A percentile compares a stretch with the other conserved stretches of the same genome.
Evolutionary conservation across 2,329 filamentous ascomycete genomes (phyloP).

Genomic region (Hypoxylon sp.): DNA sequence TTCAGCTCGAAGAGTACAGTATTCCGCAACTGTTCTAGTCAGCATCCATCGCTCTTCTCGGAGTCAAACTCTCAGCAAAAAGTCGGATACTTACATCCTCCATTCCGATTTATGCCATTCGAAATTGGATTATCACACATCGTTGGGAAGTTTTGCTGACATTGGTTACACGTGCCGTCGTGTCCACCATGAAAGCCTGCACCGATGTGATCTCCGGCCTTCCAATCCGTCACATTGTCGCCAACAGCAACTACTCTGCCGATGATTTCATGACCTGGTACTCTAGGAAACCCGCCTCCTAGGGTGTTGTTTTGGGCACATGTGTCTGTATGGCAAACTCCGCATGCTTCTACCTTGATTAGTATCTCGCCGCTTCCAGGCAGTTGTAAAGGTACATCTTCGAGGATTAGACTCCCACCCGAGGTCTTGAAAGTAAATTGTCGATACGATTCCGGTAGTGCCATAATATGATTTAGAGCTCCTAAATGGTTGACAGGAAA

Average conservation of each 20-base stretch:
- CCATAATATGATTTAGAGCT: conserved; percentile 25
- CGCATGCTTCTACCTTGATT: conserved; percentile 68
- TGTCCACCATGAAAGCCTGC: conserved; percentile 63
- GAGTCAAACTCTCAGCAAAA: too few species aligned
- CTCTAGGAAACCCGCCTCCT: conserved; percentile 50
- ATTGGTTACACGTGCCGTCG: conserved; percentile 61
- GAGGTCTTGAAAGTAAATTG: conserved; percentile 62
- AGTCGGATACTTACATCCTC: conserved; percentile 58
- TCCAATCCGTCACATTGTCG: conserved; percentile 60
- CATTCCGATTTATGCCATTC: conserved; percentile 63
- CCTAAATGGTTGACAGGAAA: too few species aligned
- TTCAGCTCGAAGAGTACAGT: conserved; percentile 62
- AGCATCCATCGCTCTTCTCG: too few species aligned
- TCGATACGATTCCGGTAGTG: conserved; percentile 64
- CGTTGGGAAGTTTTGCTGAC: conserved; percentile 62
- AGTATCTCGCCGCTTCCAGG: conserved; percentile 62
- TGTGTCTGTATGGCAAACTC: conserved; percentile 66
- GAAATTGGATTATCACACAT: conserved; percentile 66
- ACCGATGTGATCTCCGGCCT: conserved; percentile 62
- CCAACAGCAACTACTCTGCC: conserved; percentile 65
- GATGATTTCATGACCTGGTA: conserved; percentile 69
- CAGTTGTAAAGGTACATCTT: conserved; percentile 59
- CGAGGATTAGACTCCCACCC: conserved; percentile 58
- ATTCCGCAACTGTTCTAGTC: conserved; percentile 61
- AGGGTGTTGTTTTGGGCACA: conserved; percentile 48